phyloP scores from a whole-genome alignment of 2,329 filamentous ascomycete genomes.

The Paraphaeosphaeria sporulosa region DNA sequence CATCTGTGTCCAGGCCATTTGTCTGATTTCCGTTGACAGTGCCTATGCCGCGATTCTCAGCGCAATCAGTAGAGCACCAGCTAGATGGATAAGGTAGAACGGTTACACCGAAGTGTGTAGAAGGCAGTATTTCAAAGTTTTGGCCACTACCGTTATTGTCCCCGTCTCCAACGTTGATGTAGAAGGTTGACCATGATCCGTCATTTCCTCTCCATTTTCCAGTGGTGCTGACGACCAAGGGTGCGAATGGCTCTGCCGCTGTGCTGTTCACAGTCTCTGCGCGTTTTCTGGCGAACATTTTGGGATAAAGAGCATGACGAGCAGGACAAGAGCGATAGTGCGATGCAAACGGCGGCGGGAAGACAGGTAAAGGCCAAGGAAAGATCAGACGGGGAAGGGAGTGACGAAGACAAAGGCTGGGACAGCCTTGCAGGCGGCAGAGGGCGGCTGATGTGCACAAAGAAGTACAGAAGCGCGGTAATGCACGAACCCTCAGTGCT shows the following conservation, averaged over 20 bases:
- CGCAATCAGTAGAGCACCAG: constrained; percentile 40
- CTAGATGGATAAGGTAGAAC: constrained; percentile 33
- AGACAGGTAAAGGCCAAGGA: constrained; percentile 19
- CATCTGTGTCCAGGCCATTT: constrained; percentile 26
- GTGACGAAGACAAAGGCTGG: constrained; percentile 18
- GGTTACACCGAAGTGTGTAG: constrained; percentile 37
- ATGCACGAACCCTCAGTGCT: constrained; percentile 20
- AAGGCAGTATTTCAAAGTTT: constrained; percentile 45
- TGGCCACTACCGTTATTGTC: constrained; percentile 39
- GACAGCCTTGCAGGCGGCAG: constrained; percentile 24
- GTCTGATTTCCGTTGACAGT: constrained; percentile 23
- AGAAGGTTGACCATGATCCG: constrained; percentile 53
- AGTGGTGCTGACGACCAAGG: constrained; percentile 27
- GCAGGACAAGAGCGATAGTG: constrained; percentile 12
- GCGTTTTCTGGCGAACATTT: constrained; percentile 35
- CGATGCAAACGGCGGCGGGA: constrained; percentile 26
- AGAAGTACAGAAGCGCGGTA: constrained; percentile 22
- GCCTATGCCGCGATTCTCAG: constrained; percentile 38
- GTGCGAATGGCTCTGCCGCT: constrained; percentile 20
- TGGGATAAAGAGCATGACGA: constrained; percentile 25
- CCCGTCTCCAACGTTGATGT: constrained; percentile 47
- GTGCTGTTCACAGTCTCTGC: constrained; percentile 23
- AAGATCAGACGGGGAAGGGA: constrained; percentile 14
- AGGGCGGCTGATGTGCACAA: constrained; percentile 25
- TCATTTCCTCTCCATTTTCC: constrained; percentile 49